phyloP scores from a whole-genome alignment of 1,139 yeast species.

The Yarrowia galli region DNA sequence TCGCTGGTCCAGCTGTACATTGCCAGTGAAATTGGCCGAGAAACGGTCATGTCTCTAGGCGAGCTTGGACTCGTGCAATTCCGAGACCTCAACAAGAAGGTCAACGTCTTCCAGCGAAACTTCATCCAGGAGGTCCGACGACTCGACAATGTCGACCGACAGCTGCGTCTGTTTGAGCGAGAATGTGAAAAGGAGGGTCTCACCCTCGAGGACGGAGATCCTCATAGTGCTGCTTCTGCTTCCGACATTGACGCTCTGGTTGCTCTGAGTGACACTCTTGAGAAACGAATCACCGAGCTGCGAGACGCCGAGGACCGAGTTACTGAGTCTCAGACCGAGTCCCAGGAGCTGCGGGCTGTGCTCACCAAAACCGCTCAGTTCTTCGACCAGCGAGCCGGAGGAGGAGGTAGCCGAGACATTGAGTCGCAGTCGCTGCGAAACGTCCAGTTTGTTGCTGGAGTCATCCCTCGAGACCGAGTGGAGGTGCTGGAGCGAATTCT shows the following conservation, averaged over 20 bases:
- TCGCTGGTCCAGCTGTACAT: slow-evolving; percentile 88
- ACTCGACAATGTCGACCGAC: slow-evolving; percentile 68
- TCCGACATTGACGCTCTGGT: slow-evolving; percentile 78
- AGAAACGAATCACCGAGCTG: slow-evolving; percentile 65
- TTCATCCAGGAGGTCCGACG: slow-evolving; percentile 82
- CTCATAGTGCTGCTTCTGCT: slow-evolving; percentile 33
- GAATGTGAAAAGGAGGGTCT: slow-evolving; percentile 48
- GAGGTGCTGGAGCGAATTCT: slow-evolving; percentile 80
- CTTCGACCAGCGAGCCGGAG: slow-evolving; percentile 54
- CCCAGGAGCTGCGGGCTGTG: slow-evolving; percentile 71
- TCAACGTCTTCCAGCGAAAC: slow-evolving; percentile 86
- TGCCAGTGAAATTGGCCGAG: slow-evolving; percentile 89
- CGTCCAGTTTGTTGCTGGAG: slow-evolving; percentile 79
- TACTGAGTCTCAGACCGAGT: slow-evolving; percentile 61
- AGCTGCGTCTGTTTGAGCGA: slow-evolving; percentile 54
- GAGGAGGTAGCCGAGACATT: slow-evolving; percentile 26
- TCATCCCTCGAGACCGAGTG: slow-evolving; percentile 75
- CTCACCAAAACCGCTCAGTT: slow-evolving; percentile 73
- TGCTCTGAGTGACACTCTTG: slow-evolving; percentile 69
- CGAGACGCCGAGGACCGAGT: slow-evolving; percentile 63
- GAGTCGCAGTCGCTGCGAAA: slow-evolving; percentile 44
- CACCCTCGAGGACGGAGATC: slow-evolving; percentile 42
- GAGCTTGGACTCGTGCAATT: slow-evolving; percentile 86
- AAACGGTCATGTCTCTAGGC: slow-evolving; percentile 85
- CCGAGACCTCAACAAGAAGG: slow-evolving; percentile 76